phyloP scores from a whole-genome alignment of 2,329 filamentous ascomycete species.

The Coniochaeta hoffmannii region DNA sequence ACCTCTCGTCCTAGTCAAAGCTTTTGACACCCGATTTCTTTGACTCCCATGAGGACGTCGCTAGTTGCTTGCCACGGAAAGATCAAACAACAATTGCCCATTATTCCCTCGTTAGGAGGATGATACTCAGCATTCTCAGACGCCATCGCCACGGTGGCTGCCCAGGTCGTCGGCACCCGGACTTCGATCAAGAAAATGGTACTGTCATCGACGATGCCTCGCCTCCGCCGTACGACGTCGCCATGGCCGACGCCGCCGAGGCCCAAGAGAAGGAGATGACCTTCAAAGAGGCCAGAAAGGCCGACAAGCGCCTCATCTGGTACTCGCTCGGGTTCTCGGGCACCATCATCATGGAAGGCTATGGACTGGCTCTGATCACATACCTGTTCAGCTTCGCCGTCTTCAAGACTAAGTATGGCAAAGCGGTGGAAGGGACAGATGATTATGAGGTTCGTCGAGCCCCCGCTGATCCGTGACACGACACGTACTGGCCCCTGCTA shows the following conservation, averaged over 20 bases:
- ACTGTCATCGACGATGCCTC: conserved; percentile 1
- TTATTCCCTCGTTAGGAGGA: background rate
- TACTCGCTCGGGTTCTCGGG: conserved; percentile 14
- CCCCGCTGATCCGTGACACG: conserved; percentile 31
- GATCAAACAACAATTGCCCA: background rate
- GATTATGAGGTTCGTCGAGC: conserved; percentile 2
- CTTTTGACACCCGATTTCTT: background rate
- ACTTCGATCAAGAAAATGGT: background rate
- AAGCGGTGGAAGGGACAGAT: background rate
- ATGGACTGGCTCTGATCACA: conserved; percentile 13
- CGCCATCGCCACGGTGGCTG: background rate
- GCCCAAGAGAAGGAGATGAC: conserved; percentile 10
- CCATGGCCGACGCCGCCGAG: conserved; percentile 9
- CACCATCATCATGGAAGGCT: conserved; percentile 16
- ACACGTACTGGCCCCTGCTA: background rate
- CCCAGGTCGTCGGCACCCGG: background rate
- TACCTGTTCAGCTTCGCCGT: conserved; percentile 10
- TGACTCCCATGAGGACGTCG: background rate
- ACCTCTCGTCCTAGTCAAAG: background rate
- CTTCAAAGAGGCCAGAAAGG: conserved; percentile 10
- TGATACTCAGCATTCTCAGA: background rate
- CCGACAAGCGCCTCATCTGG: conserved; percentile 12
- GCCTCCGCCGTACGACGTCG: conserved; percentile 7
- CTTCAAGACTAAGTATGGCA: conserved; percentile 11
- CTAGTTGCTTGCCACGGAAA: background rate